Percentiles rank a stretch among this genome's conserved stretches.
Evolutionary conservation across 2,329 filamentous ascomycete genomes (phyloP).

Genomic region (Aspergillus tamarii): DNA sequence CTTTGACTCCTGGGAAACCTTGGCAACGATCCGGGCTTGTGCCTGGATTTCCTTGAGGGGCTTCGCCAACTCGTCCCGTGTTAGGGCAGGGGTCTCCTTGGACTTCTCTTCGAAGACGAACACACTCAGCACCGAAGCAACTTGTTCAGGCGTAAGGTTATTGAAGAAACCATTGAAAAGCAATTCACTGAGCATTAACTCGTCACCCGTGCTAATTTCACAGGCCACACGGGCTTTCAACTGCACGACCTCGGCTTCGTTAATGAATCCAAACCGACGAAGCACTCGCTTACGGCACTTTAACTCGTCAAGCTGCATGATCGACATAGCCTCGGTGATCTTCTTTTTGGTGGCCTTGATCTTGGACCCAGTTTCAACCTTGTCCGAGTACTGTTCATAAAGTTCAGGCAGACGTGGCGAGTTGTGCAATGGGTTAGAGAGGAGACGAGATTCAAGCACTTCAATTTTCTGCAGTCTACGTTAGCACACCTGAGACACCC

Average conservation of each 20-base stretch:
- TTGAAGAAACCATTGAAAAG: constrained; percentile 99
- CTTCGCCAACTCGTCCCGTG: constrained; percentile 78
- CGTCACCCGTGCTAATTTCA: constrained; percentile 96
- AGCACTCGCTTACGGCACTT: constrained; percentile 95
- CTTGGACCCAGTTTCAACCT: constrained; percentile 73
- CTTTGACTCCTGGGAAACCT: constrained; percentile 94
- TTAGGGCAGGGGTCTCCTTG: constrained; percentile 70
- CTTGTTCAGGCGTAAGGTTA: constrained; percentile 83
- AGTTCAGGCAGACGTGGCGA: constrained; percentile 81
- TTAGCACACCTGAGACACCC: constrained; percentile 21
- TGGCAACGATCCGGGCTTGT: constrained; percentile 85
- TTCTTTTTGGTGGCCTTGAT: constrained; percentile 89
- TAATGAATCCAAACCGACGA: constrained; percentile 91
- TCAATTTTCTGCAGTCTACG: constrained; percentile 77
- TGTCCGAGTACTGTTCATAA: constrained; percentile 83
- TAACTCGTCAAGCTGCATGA: constrained; percentile 92
- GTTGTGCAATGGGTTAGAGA: constrained; percentile 89
- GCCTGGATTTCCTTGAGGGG: constrained; percentile 83
- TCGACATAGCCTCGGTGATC: constrained; percentile 80
- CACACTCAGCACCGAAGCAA: constrained; percentile 82
- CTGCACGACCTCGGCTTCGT: constrained; percentile 92
- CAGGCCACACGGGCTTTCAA: constrained; percentile 96
- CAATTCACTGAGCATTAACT: constrained; percentile 88
- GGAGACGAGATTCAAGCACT: constrained; percentile 84
- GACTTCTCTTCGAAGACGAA: constrained; percentile 99